A percentile compares a stretch with the other conserved stretches of the same genome.
Evolutionary conservation across 495 filamentous ascomycete species (phyloP).

Genomic region (Hypoxylon intermedium): DNA sequence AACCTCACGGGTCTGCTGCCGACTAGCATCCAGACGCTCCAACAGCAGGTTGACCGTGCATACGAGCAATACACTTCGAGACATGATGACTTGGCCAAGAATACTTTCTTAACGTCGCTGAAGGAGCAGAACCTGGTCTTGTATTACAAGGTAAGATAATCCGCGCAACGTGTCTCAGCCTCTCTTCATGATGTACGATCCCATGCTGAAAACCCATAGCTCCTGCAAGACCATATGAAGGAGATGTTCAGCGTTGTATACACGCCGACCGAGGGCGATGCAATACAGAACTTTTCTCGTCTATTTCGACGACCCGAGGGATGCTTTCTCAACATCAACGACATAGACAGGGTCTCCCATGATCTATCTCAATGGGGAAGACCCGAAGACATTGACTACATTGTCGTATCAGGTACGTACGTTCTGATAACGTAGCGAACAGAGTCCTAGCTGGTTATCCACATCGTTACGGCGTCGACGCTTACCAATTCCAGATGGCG

Average conservation of each 20-base stretch:
- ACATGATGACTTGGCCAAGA: conserved; percentile 80
- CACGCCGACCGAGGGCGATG: conserved; percentile 91
- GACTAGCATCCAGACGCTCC: conserved; percentile 74
- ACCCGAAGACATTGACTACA: conserved; percentile 82
- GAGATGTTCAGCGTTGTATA: conserved; percentile 93
- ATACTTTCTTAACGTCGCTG: conserved; percentile 85
- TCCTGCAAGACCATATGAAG: conserved; percentile 57
- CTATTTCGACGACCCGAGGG: conserved; percentile 79
- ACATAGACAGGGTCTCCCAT: conserved; percentile 64
- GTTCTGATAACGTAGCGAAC: too few species aligned
- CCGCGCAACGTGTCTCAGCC: neutral
- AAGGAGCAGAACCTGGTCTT: conserved; percentile 84
- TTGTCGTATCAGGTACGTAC: conserved; percentile 76
- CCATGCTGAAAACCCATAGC: conserved; percentile 26
- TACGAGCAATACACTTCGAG: conserved; percentile 77
- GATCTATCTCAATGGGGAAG: conserved; percentile 71
- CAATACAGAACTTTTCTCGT: conserved; percentile 83
- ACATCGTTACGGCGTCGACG: neutral
- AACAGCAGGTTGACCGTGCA: conserved; percentile 77
- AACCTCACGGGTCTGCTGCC: conserved; percentile 76
- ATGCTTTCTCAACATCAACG: conserved; percentile 65
- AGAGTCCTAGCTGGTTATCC: neutral
- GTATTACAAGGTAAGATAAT: conserved; percentile 69
- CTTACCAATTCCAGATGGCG: conserved; percentile 44
- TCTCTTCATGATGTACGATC: too few species aligned